A percentile compares a stretch with the other conserved stretches of the same genome.
Evolutionary conservation across 768 basidiomycete genomes (phyloP).

Genomic region (Neoboletus magnificus): DNA sequence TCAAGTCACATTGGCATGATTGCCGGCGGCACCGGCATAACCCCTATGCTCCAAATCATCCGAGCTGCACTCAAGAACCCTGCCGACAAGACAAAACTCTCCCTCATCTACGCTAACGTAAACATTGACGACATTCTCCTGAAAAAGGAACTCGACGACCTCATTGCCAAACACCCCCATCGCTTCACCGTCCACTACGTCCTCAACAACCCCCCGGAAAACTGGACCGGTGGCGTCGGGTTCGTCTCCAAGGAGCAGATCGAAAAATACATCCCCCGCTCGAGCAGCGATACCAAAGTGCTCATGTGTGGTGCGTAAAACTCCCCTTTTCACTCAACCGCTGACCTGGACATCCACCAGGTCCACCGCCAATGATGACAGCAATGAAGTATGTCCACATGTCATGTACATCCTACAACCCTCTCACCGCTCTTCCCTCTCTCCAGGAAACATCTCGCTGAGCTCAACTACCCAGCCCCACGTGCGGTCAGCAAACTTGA

Average conservation of each 20-base stretch:
- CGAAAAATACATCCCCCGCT: constrained; percentile 69
- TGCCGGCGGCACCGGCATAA: constrained; percentile 97
- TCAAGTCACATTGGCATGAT: constrained; percentile 92
- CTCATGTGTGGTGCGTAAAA: constrained; percentile 75
- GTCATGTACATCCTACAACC: neutral
- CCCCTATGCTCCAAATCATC: constrained; percentile 98
- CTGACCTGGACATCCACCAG: constrained; percentile 29
- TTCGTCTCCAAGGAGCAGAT: constrained; percentile 95
- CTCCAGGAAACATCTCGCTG: constrained; percentile 79
- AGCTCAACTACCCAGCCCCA: constrained; percentile 84
- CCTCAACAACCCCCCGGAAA: constrained; percentile 88
- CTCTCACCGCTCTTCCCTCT: constrained; percentile 1
- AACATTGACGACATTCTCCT: constrained; percentile 90
- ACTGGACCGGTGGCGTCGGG: constrained; percentile 87
- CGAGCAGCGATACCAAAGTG: constrained; percentile 68
- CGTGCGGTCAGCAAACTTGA: constrained; percentile 89
- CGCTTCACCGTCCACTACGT: constrained; percentile 86
- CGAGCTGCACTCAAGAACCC: constrained; percentile 89
- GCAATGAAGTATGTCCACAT: constrained; percentile 69
- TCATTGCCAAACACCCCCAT: constrained; percentile 56
- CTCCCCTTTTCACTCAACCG: constrained; percentile 3
- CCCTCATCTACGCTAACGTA: constrained; percentile 96
- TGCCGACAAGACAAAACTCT: constrained; percentile 76
- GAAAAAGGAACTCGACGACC: constrained; percentile 80
- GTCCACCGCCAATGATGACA: constrained; percentile 72